phyloP scores from a whole-genome alignment of 106 monocot genomes.

The Dioscorea dumetorum region DNA sequence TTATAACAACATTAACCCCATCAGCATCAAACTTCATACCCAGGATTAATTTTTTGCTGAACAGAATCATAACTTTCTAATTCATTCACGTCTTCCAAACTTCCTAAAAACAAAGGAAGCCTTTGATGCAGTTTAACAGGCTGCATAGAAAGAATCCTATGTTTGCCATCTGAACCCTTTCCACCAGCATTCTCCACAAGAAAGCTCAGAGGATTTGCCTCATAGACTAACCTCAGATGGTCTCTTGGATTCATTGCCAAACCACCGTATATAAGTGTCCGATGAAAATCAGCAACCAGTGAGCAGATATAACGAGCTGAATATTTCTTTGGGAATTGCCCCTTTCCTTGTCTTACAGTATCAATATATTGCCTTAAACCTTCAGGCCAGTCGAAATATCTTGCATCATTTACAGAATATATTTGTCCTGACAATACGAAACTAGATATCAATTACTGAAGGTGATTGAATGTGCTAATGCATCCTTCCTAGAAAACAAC shows the following conservation, averaged over 20 bases:
- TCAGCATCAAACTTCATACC: slow-evolving; percentile 77
- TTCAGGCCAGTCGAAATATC: slow-evolving; percentile 97
- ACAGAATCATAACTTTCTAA: slow-evolving; percentile 87
- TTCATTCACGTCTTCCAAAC: slow-evolving; percentile 83
- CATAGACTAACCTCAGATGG: slow-evolving; percentile 91
- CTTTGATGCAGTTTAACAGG: slow-evolving; percentile 90
- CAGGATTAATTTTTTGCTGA: slow-evolving; percentile 96
- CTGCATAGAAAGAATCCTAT: slow-evolving; percentile 74
- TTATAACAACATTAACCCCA: background rate
- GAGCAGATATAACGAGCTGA: slow-evolving; percentile 95
- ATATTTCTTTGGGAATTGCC: slow-evolving; percentile 84
- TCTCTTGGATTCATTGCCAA: slow-evolving; percentile 92
- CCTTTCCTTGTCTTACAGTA: slow-evolving; percentile 83
- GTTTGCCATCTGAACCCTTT: slow-evolving; percentile 88
- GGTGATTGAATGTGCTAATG: no score
- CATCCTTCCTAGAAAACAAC: no score
- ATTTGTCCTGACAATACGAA: slow-evolving; percentile 73
- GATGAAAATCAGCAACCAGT: slow-evolving; percentile 88
- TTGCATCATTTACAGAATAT: slow-evolving; percentile 95
- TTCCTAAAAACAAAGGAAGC: slow-evolving; percentile 84
- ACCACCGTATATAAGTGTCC: slow-evolving; percentile 89
- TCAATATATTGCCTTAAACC: slow-evolving; percentile 88
- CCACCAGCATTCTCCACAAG: slow-evolving; percentile 92
- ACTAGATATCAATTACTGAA: background rate
- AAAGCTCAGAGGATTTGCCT: slow-evolving; percentile 95